These are phyloP conservation scores for Myxozyma nipponensis DNA, from an alignment of 805 yeast species.

Conservation along the genomic window DNA sequence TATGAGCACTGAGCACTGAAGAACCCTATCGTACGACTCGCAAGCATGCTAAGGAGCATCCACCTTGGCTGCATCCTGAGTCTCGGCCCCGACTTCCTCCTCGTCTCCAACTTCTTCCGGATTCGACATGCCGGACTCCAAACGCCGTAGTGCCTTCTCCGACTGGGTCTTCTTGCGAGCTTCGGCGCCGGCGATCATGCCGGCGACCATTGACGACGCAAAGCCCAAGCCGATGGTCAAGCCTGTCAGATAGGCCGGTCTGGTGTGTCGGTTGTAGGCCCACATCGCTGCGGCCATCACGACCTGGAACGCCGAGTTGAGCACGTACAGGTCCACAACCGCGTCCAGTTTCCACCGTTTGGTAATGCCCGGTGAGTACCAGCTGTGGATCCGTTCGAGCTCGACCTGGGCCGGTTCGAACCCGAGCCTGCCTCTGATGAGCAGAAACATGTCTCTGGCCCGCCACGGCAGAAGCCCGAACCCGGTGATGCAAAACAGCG, in stretches of 20 bases:
- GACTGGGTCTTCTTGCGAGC: constrained; percentile 2
- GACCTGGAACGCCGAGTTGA: constrained; percentile 26
- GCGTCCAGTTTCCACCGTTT: constrained; percentile 17
- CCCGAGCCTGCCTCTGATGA: constrained; percentile 15
- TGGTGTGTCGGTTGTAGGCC: constrained; percentile 25
- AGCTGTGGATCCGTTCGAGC: constrained; percentile 14
- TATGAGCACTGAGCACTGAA: too few species aligned
- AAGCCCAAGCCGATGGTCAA: constrained; percentile 25
- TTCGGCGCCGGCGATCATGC: constrained; percentile 16
- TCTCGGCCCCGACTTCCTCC: too few species aligned
- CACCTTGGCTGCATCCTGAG: too few species aligned
- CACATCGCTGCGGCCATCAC: constrained; percentile 29
- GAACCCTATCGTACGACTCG: too few species aligned
- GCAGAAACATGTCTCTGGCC: constrained; percentile 19
- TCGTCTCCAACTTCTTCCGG: too few species aligned
- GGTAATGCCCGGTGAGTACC: constrained; percentile 18
- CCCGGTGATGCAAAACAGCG: constrained; percentile 28
- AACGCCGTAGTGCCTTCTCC: background rate
- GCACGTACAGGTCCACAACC: constrained; percentile 19
- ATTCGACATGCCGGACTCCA: background rate
- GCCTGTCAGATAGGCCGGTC: constrained; percentile 30
- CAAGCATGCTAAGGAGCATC: too few species aligned
- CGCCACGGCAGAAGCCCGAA: constrained; percentile 27
- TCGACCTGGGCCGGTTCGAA: constrained; percentile 3
- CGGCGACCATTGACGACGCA: constrained; percentile 13